Percentiles rank a stretch among this genome's conserved stretches.
phyloP scores from a whole-genome alignment of 495 filamentous ascomycete species.

The Lophiotrema nucula region DNA sequence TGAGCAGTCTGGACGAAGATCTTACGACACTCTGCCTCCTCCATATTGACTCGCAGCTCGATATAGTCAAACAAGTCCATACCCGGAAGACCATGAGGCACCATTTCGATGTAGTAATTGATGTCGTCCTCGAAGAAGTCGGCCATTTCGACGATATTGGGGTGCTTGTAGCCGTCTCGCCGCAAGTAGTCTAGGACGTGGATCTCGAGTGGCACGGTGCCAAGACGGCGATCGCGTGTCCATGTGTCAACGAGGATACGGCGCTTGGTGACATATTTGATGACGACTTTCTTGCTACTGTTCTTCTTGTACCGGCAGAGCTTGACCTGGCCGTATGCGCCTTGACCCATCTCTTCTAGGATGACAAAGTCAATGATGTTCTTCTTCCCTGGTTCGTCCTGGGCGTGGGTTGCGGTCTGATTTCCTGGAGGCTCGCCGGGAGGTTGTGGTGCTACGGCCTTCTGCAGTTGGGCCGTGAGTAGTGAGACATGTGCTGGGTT shows the following conservation, averaged over 20 bases:
- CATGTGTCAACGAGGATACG: slow-evolving; percentile 98
- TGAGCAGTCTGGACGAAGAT: slow-evolving; percentile 92
- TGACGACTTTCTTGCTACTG: slow-evolving; percentile 75
- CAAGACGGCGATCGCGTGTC: slow-evolving; percentile 89
- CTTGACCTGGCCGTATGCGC: slow-evolving; percentile 97
- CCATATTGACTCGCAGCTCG: slow-evolving; percentile 94
- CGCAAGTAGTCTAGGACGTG: slow-evolving; percentile 95
- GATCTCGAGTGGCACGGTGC: slow-evolving; percentile 97
- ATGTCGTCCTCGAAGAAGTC: slow-evolving; percentile 98
- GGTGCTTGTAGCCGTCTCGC: slow-evolving; percentile 79
- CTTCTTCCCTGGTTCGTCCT: slow-evolving; percentile 57
- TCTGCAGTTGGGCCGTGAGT: slow-evolving; percentile 72
- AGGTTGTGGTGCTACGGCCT: slow-evolving; percentile 45
- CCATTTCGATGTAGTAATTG: slow-evolving; percentile 99
- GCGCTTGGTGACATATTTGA: slow-evolving; percentile 97
- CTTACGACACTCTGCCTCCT: slow-evolving; percentile 86
- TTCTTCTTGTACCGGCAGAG: slow-evolving; percentile 83
- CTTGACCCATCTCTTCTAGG: slow-evolving; percentile 97
- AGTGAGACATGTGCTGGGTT: slow-evolving; percentile 47
- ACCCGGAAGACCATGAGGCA: slow-evolving; percentile 89
- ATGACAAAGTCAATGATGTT: slow-evolving; percentile 87
- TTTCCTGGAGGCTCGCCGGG: slow-evolving; percentile 30
- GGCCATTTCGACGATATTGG: slow-evolving; percentile 97
- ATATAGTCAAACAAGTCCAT: slow-evolving; percentile 99
- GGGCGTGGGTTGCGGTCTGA: slow-evolving; percentile 24